A percentile compares a stretch with the other conserved stretches of the same genome.
phyloP scores from a whole-genome alignment of 2,329 filamentous ascomycete genomes.

The Teratosphaeria gauchensis region DNA sequence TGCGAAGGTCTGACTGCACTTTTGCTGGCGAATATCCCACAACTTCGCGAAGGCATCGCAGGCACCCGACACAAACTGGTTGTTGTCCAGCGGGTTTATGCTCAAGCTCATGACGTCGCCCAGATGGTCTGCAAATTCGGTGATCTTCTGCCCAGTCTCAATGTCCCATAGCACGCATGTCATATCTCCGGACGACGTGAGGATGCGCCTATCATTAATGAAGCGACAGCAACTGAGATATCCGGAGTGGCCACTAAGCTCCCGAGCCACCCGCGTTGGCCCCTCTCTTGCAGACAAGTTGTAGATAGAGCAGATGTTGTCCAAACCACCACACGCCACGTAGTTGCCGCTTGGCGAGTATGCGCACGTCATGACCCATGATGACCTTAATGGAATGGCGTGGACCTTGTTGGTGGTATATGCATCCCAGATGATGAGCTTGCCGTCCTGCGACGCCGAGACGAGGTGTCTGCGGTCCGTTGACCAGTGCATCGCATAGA shows the following conservation, averaged over 20 bases:
- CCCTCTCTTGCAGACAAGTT: slow-evolving; percentile 95
- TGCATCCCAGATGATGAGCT: slow-evolving; percentile 99
- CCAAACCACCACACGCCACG: slow-evolving; percentile 93
- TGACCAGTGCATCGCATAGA: slow-evolving; percentile 99
- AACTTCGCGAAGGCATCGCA: slow-evolving; percentile 98
- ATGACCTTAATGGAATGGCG: slow-evolving; percentile 91
- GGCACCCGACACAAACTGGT: slow-evolving; percentile 98
- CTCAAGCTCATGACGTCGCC: slow-evolving; percentile 99
- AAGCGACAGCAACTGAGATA: slow-evolving; percentile 98
- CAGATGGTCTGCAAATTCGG: slow-evolving; percentile 95
- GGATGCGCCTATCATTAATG: slow-evolving; percentile 94
- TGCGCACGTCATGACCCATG: slow-evolving; percentile 99
- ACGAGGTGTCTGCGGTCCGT: slow-evolving; percentile 95
- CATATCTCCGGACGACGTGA: slow-evolving; percentile 98
- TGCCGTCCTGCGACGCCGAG: slow-evolving; percentile 95
- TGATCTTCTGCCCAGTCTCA: slow-evolving; percentile 92
- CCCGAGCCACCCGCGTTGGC: slow-evolving; percentile 89
- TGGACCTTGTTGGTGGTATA: slow-evolving; percentile 99
- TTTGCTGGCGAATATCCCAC: slow-evolving; percentile 97
- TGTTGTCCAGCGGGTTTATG: slow-evolving; percentile 97
- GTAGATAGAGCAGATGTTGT: slow-evolving; percentile 99
- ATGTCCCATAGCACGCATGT: slow-evolving; percentile 99
- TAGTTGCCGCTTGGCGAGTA: slow-evolving; percentile 98
- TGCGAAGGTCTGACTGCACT: slow-evolving; percentile 96
- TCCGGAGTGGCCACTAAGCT: slow-evolving; percentile 91